Base-by-base conservation (phyloP, 768 basidiomycete genomes). In the Hortiboletus flavorubellus region DNA sequence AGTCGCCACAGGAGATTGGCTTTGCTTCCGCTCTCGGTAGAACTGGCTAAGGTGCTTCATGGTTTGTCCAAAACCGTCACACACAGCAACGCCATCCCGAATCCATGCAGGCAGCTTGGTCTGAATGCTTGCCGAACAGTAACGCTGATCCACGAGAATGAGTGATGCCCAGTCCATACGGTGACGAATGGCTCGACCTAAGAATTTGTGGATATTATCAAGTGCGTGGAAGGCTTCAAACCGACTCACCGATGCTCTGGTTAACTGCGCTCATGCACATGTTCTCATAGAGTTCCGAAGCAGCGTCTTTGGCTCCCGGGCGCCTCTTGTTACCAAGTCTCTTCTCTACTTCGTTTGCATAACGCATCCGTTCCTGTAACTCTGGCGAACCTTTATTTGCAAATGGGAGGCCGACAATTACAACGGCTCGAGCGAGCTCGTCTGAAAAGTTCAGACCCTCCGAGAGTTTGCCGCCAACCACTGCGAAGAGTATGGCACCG, bases 401-500 rank as follows among this genome's bases (percentile, higher is more conserved):
- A 69, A 93, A 99, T 0, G 96, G 96, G 4, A 99, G 79, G 4
- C 97, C 97, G 45, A 96, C 78, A 54, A 95, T 81, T 31, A 94
- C 76, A 23, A 97, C 91, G 11, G 85, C 88, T 31, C 94, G 86
- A 3, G 94, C 93, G 15, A 92, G 82, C 46, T 85, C 80, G 67
- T 93, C 89, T 18, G 85, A 80, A 64, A 88, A 88, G 62, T 87
- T 86, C 38, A 86, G 69, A 8, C 95, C 96, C 72, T 99, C 97
- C 0, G 93, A 95, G n/a, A 99, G 80, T 68, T 98, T 98, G 29
- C 94, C 96, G 16, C 95, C 95, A 29, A 98, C 87, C 10, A 98
- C 97, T 2, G 97, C 96, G 52, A 98, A 87, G 5, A 99, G 75
- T 38, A 99, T 69, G 3, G 92, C 91, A 15, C 93, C 93, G 1